Percentiles rank a stretch among this genome's conserved stretches.
These are phyloP conservation scores for Myxozyma sirexii DNA, from an alignment of 805 yeast species.

Conservation along the genomic window DNA sequence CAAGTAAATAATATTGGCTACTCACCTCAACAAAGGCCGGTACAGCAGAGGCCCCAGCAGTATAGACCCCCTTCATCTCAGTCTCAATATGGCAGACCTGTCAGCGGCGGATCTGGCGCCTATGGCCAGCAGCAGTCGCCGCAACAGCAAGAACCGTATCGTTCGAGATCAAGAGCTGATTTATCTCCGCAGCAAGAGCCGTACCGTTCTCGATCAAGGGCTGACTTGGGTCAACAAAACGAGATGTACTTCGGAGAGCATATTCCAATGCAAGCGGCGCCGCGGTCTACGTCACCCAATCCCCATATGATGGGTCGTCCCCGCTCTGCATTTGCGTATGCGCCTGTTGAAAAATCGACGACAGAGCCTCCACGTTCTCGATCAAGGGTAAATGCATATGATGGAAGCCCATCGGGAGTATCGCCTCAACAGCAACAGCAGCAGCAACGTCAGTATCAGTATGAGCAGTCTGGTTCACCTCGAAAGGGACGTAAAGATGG, in stretches of 20 bases:
- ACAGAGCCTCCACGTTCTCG: constrained; percentile 7
- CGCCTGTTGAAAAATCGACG: background rate
- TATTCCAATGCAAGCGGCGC: constrained; percentile 2
- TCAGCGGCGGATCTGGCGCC: constrained; percentile 10
- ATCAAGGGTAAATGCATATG: background rate
- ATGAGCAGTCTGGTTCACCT: constrained; percentile 1
- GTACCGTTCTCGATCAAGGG: constrained; percentile 13
- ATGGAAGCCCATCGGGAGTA: background rate
- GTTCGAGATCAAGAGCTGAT: too few species aligned
- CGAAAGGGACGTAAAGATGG: constrained; percentile 1
- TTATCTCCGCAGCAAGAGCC: constrained; percentile 37
- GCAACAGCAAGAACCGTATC: constrained; percentile 33
- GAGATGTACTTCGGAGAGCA: constrained; percentile 12
- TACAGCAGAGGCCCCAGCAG: constrained; percentile 36
- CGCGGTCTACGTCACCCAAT: constrained; percentile 10
- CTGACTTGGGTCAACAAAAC: constrained; percentile 9
- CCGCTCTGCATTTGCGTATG: constrained; percentile 23
- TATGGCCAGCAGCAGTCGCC: constrained; percentile 38
- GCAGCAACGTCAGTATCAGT: constrained; percentile 7
- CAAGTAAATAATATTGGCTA: background rate
- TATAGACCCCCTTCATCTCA: constrained; percentile 19
- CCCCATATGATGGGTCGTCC: constrained; percentile 16
- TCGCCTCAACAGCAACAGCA: constrained; percentile 23
- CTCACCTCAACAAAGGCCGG: constrained; percentile 21
- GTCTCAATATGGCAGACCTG: constrained; percentile 8